phyloP scores from a whole-genome alignment of 2,329 filamentous ascomycete species.

The Kalmusia sp. region DNA sequence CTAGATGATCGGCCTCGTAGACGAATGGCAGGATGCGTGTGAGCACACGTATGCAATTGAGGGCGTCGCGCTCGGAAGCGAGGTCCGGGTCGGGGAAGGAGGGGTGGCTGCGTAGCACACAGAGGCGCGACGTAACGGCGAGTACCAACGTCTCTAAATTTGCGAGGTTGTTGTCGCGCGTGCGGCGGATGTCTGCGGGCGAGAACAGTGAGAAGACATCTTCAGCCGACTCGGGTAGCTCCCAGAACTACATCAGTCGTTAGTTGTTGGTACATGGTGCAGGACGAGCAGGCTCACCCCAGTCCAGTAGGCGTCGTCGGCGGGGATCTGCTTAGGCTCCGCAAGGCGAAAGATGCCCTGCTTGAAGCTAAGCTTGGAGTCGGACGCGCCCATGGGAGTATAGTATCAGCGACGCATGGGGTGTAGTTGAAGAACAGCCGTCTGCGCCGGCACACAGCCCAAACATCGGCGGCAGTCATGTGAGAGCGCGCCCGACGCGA shows the following conservation, averaged over 20 bases:
- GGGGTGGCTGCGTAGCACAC: conserved; percentile 83
- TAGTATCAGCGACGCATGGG: conserved; percentile 37
- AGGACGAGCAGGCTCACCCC: conserved; percentile 66
- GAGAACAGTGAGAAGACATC: conserved; percentile 98
- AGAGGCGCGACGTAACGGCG: conserved; percentile 82
- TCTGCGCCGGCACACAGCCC: no score
- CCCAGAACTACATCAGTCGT: conserved; percentile 77
- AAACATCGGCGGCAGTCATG: no score
- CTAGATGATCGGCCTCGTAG: conserved; percentile 85
- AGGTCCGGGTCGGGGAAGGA: conserved; percentile 88
- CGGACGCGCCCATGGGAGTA: conserved; percentile 86
- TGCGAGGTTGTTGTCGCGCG: conserved; percentile 81
- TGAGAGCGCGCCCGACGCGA: no score
- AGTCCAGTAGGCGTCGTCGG: conserved; percentile 91
- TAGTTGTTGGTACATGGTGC: conserved; percentile 14
- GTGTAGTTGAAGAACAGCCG: no score
- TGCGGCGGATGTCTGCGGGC: conserved; percentile 78
- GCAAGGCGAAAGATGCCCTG: conserved; percentile 96
- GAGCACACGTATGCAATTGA: conserved; percentile 93
- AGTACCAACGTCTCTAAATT: conserved; percentile 91
- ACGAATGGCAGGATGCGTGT: conserved; percentile 89
- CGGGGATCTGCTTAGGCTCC: conserved; percentile 86
- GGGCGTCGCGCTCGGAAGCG: conserved; percentile 82
- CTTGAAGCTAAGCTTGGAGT: conserved; percentile 99
- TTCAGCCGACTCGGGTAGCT: conserved; percentile 92